Evolutionary conservation across 768 basidiomycete species (phyloP).

Genomic region (Gautieria morchelliformis): DNA sequence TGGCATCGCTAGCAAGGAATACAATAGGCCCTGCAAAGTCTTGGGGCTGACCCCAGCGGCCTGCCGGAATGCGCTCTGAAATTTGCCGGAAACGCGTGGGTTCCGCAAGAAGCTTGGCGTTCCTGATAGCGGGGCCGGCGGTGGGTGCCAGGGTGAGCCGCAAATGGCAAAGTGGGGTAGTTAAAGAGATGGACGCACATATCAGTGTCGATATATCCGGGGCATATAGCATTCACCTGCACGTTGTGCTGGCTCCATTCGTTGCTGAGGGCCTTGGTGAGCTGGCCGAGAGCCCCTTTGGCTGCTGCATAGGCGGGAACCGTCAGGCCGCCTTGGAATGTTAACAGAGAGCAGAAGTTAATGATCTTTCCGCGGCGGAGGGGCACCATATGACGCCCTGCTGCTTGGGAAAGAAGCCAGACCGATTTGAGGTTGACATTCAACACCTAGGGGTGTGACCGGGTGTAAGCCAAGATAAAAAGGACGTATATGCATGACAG

Average conservation of each 20-base stretch:
- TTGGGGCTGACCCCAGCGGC: slow-evolving; percentile 58
- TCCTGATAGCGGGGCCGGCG: slow-evolving; percentile 31
- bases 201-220: slow-evolving; percentile 84
- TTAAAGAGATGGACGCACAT: slow-evolving; percentile 44
- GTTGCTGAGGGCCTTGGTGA: slow-evolving; percentile 86
- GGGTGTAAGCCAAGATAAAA: neutral
- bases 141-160: neutral
- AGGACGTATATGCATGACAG: slow-evolving; percentile 17
- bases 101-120: slow-evolving; percentile 53
- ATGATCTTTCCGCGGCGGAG: slow-evolving; percentile 63
- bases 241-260: slow-evolving; percentile 88
- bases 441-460: slow-evolving; percentile 45
- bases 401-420: slow-evolving; percentile 78
- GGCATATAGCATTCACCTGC: slow-evolving; percentile 82
- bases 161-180: slow-evolving; percentile 6
- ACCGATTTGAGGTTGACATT: slow-evolving; percentile 82
- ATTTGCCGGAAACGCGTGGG: slow-evolving; percentile 62
- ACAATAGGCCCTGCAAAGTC: slow-evolving; percentile 70
- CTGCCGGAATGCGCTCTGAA: slow-evolving; percentile 62
- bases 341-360: slow-evolving; percentile 55
- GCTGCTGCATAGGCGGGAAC: slow-evolving; percentile 89
- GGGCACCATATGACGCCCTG: slow-evolving; percentile 84
- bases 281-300: slow-evolving; percentile 77
- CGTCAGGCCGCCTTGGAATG: slow-evolving; percentile 54
- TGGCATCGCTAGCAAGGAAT: slow-evolving; percentile 59